A percentile compares a stretch with the other conserved stretches of the same genome.
phyloP scores from a whole-genome alignment of 2,329 filamentous ascomycete genomes.

The Aspergillus sojae region DNA sequence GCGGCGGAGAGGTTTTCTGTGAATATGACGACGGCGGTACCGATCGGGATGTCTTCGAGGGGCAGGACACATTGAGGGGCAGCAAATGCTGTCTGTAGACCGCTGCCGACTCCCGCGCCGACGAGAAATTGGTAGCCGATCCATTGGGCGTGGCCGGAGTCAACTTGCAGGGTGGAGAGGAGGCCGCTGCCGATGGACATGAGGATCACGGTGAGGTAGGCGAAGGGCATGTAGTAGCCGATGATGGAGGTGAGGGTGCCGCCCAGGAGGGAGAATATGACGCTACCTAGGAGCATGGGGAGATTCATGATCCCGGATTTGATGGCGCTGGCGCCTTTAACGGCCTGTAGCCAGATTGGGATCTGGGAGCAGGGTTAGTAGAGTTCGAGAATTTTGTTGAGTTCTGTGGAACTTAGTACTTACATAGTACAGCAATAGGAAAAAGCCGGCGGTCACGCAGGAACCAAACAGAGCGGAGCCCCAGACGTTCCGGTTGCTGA shows the following conservation, averaged over 20 bases:
- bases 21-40: conserved; percentile 15
- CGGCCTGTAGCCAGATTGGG: conserved; percentile 10
- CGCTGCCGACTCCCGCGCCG: conserved; percentile 13
- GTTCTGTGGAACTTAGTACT: background rate
- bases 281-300: conserved; percentile 2
- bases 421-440: conserved; percentile 8
- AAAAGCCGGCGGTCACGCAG: conserved; percentile 3
- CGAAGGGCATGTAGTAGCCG: conserved; percentile 9
- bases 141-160: conserved; percentile 9
- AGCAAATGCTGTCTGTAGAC: conserved; percentile 11
- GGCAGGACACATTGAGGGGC: conserved; percentile 7
- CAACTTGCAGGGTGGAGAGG: conserved; percentile 1
- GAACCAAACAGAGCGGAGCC: conserved; percentile 1
- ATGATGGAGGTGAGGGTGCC: background rate
- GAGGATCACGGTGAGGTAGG: conserved; percentile 5
- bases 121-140: conserved; percentile 19
- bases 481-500: conserved; percentile 9
- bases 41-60: conserved; percentile 12
- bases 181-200: conserved; percentile 7
- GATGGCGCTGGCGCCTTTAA: conserved; percentile 1
- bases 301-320: conserved; percentile 7
- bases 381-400: background rate
- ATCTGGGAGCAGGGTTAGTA: background rate
- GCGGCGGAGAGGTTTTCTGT: conserved; percentile 8
- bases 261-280: background rate